Evolutionary conservation across 805 yeast genomes (phyloP).

Genomic region (Yamadazyma tumulicola): DNA sequence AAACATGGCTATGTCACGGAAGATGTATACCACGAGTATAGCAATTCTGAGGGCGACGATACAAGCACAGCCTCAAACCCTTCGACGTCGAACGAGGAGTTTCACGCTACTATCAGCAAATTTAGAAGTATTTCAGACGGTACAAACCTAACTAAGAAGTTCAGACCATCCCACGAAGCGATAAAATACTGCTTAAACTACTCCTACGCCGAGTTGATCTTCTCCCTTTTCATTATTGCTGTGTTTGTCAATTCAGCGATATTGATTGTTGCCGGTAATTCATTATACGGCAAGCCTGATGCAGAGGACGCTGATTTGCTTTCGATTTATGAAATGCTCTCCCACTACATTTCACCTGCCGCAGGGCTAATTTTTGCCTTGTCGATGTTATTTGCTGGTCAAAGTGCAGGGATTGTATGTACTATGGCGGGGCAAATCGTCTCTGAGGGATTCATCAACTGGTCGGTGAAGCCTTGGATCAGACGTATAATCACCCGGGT

Average conservation of each 20-base stretch:
- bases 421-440: slow-evolving; percentile 49
- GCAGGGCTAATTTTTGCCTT: slow-evolving; percentile 44
- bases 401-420: slow-evolving; percentile 47
- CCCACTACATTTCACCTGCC: slow-evolving; percentile 41
- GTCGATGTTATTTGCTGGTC: slow-evolving; percentile 45
- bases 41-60: neutral
- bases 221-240: slow-evolving; percentile 82
- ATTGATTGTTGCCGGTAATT: slow-evolving; percentile 42
- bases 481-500: slow-evolving; percentile 40
- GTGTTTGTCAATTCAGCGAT: slow-evolving; percentile 88
- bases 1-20: slow-evolving; percentile 24
- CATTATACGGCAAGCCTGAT: slow-evolving; percentile 41
- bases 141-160: slow-evolving; percentile 20
- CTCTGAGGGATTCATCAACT: slow-evolving; percentile 43
- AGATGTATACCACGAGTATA: slow-evolving; percentile 1
- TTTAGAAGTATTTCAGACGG: slow-evolving; percentile 15
- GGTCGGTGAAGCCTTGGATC: slow-evolving; percentile 43
- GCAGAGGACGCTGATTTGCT: slow-evolving; percentile 45
- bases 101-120: slow-evolving; percentile 14
- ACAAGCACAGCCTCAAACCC: neutral
- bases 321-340: slow-evolving; percentile 43
- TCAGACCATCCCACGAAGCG: slow-evolving; percentile 77
- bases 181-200: slow-evolving; percentile 74
- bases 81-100: slow-evolving; percentile 9
- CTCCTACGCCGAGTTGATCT: slow-evolving; percentile 77